Evolutionary conservation across 495 filamentous ascomycete species (phyloP).

Genomic region (Neurospora sublineolata): DNA sequence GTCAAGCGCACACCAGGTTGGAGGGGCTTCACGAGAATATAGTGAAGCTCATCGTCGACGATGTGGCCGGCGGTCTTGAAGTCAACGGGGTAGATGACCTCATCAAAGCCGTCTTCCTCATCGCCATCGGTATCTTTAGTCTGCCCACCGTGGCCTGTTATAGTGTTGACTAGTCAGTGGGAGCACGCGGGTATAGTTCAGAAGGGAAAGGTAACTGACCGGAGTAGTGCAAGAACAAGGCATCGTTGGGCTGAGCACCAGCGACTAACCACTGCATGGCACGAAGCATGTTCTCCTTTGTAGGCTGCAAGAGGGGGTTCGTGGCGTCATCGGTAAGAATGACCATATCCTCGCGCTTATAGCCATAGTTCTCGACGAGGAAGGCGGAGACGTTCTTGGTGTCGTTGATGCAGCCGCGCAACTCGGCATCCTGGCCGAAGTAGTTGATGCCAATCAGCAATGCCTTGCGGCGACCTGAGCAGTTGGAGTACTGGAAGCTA

Average conservation of each 20-base stretch:
- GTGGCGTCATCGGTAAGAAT: slow-evolving; percentile 37
- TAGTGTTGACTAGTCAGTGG: neutral
- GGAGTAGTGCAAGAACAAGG: slow-evolving; percentile 48
- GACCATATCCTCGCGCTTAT: slow-evolving; percentile 42
- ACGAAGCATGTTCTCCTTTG: slow-evolving; percentile 38
- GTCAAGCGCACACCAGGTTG: slow-evolving; percentile 82
- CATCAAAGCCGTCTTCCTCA: slow-evolving; percentile 88
- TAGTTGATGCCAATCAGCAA: slow-evolving; percentile 93
- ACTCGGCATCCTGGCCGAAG: slow-evolving; percentile 71
- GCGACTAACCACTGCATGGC: slow-evolving; percentile 39
- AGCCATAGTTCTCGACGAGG: slow-evolving; percentile 64
- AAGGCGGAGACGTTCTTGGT: slow-evolving; percentile 83
- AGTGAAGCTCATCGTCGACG: slow-evolving; percentile 92
- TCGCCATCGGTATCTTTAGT: slow-evolving; percentile 46
- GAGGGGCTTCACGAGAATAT: slow-evolving; percentile 73
- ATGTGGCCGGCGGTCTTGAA: slow-evolving; percentile 83
- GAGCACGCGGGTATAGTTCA: neutral
- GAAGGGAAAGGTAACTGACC: slow-evolving; percentile 35
- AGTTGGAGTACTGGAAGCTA: slow-evolving; percentile 77
- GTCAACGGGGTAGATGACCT: slow-evolving; percentile 95
- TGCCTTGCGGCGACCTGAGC: slow-evolving; percentile 76
- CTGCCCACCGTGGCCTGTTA: slow-evolving; percentile 36
- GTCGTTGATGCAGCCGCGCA: slow-evolving; percentile 91
- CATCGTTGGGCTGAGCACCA: slow-evolving; percentile 35
- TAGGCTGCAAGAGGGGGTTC: slow-evolving; percentile 32